Evolutionary conservation across 352 stramenopile species (phyloP), one percentile per base, ranked within the genome.

Genomic region (Globisporangium cystogenes): DNA sequence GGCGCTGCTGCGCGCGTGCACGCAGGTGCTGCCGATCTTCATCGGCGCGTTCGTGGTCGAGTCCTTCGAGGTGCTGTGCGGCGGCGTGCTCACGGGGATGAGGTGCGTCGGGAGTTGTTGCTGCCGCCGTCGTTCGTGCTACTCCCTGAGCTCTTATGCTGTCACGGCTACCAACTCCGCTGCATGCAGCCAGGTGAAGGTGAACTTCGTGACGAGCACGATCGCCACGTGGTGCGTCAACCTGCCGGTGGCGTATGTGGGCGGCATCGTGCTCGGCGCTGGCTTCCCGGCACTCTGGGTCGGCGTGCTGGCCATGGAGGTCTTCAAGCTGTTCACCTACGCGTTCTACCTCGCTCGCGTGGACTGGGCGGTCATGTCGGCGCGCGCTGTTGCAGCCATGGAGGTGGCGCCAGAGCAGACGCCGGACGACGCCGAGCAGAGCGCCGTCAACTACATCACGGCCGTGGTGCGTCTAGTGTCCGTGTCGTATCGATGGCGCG

Each of bases 191-290:
- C 73, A 86, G 58, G 75, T 86, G 23, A 72, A 74, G 27, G 72
- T 80, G 33, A 82, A 79, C 18, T 82, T 87, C 51, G 72, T 70
- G 67, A 75, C 70, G 21, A 89, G 74, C 50, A 74, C 69, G 21
- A 55, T 85, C 51, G 75, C 73, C 27, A 86, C 76, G 48, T 90
- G 80, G 80, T 56, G 67, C 48, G 65, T 90, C 56, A 82, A 88
- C 31, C 57, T 90, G 3, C 76, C 80, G 3, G 62, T 85, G 35
- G 75, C 76, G 18, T 88, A 88, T 55, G 44, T 79, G 10, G 62
- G 68, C 21, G 70, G 65, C 67, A 59, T 88, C 35, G 76, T 66
- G 3, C 35, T 86, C 29, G 70, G 70, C 24, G 77, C 74, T 39
- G 76, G 76, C 7, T 87, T 90, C 40, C 64, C 69, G 4, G 80